These are phyloP conservation scores for Fraxinus velutina DNA, from an alignment of 305 asterid genomes.

Conservation along the genomic window DNA sequence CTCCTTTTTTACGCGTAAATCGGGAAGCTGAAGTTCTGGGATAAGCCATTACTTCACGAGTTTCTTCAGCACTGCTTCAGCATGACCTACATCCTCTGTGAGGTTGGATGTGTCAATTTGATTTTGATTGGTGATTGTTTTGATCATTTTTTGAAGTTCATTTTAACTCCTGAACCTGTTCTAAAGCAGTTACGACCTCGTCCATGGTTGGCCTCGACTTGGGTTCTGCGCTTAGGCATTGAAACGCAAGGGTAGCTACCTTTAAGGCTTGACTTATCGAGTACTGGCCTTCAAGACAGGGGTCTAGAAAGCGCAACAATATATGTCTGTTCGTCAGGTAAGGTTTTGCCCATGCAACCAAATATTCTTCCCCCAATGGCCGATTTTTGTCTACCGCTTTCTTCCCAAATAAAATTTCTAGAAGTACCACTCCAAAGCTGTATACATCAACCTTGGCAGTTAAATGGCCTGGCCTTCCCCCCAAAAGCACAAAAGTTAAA, in stretches of 20 bases:
- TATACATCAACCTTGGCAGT: slow-evolving; percentile 81
- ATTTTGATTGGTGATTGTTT: slow-evolving; percentile 24
- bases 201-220: slow-evolving; percentile 70
- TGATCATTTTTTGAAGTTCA: slow-evolving; percentile 19
- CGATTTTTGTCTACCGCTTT: slow-evolving; percentile 84
- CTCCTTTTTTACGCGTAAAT: slow-evolving; percentile 30
- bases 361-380: slow-evolving; percentile 70
- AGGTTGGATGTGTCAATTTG: slow-evolving; percentile 26
- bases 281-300: slow-evolving; percentile 74
- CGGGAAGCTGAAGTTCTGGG: slow-evolving; percentile 62
- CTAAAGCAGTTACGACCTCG: slow-evolving; percentile 57
- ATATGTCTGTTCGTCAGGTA: slow-evolving; percentile 66
- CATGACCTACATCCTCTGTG: slow-evolving; percentile 31
- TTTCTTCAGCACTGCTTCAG: slow-evolving; percentile 30
- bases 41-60: slow-evolving; percentile 30
- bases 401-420: slow-evolving; percentile 72
- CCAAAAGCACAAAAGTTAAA: not conserved
- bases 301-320: slow-evolving; percentile 58
- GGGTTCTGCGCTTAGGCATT: slow-evolving; percentile 63
- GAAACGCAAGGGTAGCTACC: slow-evolving; percentile 59
- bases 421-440: slow-evolving; percentile 85
- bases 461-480: slow-evolving; percentile 53
- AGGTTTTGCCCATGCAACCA: slow-evolving; percentile 86
- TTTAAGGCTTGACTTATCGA: slow-evolving; percentile 44
- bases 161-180: slow-evolving; percentile 51